Evolutionary conservation across 2,329 filamentous ascomycete species (phyloP), one percentile per base, ranked within the genome.

Genomic region (Colletotrichum sp.): DNA sequence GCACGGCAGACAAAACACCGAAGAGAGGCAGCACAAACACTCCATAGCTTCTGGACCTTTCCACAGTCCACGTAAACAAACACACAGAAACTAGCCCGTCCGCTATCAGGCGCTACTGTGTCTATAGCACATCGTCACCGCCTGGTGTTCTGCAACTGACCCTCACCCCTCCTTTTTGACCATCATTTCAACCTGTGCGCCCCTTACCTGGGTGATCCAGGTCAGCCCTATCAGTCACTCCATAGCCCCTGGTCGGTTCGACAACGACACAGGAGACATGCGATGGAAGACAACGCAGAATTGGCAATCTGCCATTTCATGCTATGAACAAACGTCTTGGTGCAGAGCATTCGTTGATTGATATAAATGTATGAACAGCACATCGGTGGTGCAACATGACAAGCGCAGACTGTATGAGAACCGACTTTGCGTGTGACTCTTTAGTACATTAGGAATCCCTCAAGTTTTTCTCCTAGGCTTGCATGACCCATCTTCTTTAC

Each of bases 11-110:
- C 13, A n/a, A 24, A 28, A 30, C 26, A 18, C 59, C 30, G 30
- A 62, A 6, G 59, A 62, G 36, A 32, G 18, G 39, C 44, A 49
- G 59, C 13, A 59, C 18, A 15, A 39, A 28, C n/a, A 8, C 49
- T n/a, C n/a, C 34, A 60, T 71, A 36, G 62, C 68, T 71, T 71
- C 68, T 67, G 68, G 72, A 67, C 62, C 72, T 75, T 75, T 75
- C 72, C 68, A 75, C n/a, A 39, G 60, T n/a, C 60, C 49, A 60
- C 71, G 30, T 49, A 68, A 39, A 7, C 10, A 67, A 52, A 68
- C 28, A 55, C 18, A 36, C 62, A 67, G 44, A 30, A 67, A 52
- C 1, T 57, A 68, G 65, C 68, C 18, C 67, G 39, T 36, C 15
- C n/a, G 28, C 49, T 49, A 28, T 30, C 21, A 30, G 15, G 21